Conservation (phyloP, 106 monocot genomes). For the Hemerocallis citrina region DNA sequence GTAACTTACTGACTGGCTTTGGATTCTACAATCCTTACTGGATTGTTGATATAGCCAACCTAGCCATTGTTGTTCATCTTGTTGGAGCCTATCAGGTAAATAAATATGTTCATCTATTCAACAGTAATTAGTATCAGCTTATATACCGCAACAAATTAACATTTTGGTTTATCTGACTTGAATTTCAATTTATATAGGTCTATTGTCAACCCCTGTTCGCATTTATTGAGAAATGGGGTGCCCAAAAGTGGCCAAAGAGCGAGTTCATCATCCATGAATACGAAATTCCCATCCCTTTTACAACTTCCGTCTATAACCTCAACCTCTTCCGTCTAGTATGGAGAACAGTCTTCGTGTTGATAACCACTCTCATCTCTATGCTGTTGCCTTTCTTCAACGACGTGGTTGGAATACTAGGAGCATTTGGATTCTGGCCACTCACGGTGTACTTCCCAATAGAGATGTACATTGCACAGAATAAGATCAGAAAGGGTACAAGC, state of each 20-base stretch:
- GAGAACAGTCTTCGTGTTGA: conserved; percentile 8
- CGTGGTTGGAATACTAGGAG: conserved; percentile 11
- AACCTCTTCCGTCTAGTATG: conserved; percentile 13
- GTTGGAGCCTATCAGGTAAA: conserved; percentile 21
- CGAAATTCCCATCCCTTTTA: conserved; percentile 1
- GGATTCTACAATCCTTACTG: conserved; percentile 28
- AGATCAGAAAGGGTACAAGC: conserved; percentile 3
- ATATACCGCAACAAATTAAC: no score
- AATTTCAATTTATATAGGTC: no score
- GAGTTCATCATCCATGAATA: conserved; percentile 9
- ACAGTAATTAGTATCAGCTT: background rate
- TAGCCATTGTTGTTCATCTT: conserved; percentile 13
- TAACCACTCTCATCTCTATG: conserved; percentile 12
- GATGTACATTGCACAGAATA: conserved; percentile 18
- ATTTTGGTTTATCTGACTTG: no score
- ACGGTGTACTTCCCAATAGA: conserved; percentile 16
- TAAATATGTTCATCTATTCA: background rate
- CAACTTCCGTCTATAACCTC: background rate
- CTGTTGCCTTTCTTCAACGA: conserved; percentile 21
- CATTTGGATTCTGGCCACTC: conserved; percentile 14
- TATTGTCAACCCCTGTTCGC: conserved; percentile 10
- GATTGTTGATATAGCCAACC: conserved; percentile 14
- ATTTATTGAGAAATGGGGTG: conserved; percentile 7
- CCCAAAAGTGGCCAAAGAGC: conserved; percentile 2
- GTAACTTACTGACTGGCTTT: conserved; percentile 29